Evolutionary conservation across 2,329 filamentous ascomycete species (phyloP).

Genomic region (Chaetothyriales sp.): DNA sequence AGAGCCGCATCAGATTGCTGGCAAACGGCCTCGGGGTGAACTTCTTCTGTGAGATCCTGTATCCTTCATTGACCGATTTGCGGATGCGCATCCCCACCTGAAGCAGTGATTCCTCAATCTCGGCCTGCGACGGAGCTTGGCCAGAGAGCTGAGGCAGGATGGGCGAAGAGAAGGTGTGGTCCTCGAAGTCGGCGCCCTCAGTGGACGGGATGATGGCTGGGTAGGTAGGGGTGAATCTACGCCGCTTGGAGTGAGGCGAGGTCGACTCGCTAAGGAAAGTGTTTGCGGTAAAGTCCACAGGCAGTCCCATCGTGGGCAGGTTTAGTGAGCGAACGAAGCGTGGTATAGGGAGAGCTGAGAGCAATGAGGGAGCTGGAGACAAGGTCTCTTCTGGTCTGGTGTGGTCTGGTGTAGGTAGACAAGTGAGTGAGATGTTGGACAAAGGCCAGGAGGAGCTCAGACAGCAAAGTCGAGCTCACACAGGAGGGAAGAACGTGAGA

Average conservation of each 20-base stretch:
- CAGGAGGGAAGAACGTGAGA: not conserved
- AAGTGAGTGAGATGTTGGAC: not conserved
- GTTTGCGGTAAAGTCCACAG: not conserved
- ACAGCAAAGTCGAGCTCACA: not conserved
- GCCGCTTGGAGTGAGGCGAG: constrained; percentile 25
- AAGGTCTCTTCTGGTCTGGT: not conserved
- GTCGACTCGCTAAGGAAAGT: not conserved
- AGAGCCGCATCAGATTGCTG: constrained; percentile 10
- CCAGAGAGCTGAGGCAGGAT: constrained; percentile 24
- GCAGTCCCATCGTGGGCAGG: not conserved
- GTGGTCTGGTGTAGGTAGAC: not conserved
- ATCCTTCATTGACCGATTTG: constrained; percentile 84
- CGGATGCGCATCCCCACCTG: constrained; percentile 88
- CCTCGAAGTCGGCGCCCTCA: constrained; percentile 12
- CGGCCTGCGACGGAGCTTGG: constrained; percentile 25
- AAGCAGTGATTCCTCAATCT: constrained; percentile 67
- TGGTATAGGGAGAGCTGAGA: not conserved
- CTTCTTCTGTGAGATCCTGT: constrained; percentile 42
- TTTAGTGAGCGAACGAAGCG: not conserved
- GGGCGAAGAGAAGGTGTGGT: constrained; percentile 16
- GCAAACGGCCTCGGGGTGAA: constrained; percentile 17
- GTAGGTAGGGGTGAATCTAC: constrained; percentile 30
- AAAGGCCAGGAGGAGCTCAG: not conserved
- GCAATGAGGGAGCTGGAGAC: not conserved
- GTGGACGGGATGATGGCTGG: constrained; percentile 13